Evolutionary conservation across 169 alveolate genomes (phyloP), one percentile per base, ranked within the genome.

Genomic region (Eimeria sp.): DNA sequence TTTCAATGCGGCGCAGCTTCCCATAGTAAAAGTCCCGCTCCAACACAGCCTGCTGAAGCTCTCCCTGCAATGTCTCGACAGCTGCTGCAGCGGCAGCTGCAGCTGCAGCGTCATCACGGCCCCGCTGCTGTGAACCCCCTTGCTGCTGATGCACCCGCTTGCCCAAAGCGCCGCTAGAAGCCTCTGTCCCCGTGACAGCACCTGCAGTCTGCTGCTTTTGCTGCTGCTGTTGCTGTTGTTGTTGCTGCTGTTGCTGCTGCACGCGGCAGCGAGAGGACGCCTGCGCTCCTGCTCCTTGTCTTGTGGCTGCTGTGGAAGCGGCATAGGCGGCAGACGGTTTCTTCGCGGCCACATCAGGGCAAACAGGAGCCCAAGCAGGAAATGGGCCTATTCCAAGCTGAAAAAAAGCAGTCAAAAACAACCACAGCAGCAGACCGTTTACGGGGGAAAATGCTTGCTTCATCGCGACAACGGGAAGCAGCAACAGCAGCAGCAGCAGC

Each of bases 11-110:
- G 89, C 97, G 86, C 45, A 95, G 94, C 91, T 95, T 95, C 51
- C 84, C 70, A 61, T 80, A 95, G 61, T 95, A 95, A 83, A 95
- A 95, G 73, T 95, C 97, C 54, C 96, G 86, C 94, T 95, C 97
- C 34, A 90, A 61, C 49, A 89, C 63, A 30, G 93, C 96, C 61
- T 86, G 94, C 90, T 95, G 89, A 30, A 72, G 67, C 76, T 95
- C 96, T 22, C 76, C 92, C 76, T 95, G 89, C 65, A 78, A 73
- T 57, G 51, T 57, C 89, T n/a, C 89, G 27, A 54, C 83, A 47
- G 72, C 90, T 16, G 90, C 90, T 82, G 90, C 90, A 34, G 87
- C 87, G 40, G 91, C 91, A 16, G 82, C 49, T n/a, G 84, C 92
- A 18, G 78, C 84, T 47, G 95, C 92, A 5, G 89, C 40, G 76